phyloP scores from a whole-genome alignment of 108 stramenopile genomes.

The Fragilaria crotonensis region DNA sequence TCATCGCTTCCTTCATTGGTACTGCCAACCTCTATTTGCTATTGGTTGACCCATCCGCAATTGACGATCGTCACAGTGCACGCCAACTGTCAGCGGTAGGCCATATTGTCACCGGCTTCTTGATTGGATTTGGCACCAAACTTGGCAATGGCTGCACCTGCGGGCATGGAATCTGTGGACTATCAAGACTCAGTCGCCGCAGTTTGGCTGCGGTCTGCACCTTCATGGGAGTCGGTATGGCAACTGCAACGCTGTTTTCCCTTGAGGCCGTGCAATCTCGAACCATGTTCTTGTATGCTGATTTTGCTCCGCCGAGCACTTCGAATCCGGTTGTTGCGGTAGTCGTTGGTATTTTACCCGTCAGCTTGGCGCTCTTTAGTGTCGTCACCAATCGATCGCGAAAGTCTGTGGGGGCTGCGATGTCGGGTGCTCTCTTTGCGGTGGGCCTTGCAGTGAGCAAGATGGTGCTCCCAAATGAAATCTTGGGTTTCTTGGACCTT shows the following conservation, averaged over 20 bases:
- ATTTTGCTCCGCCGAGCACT: not conserved
- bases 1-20: slow-evolving; percentile 33
- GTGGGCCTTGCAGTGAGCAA: slow-evolving; percentile 47
- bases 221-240: slow-evolving; percentile 46
- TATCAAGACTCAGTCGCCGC: slow-evolving; percentile 71
- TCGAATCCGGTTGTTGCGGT: not conserved
- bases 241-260: slow-evolving; percentile 14
- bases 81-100: slow-evolving; percentile 14
- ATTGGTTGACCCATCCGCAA: not conserved
- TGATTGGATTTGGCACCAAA: slow-evolving; percentile 63
- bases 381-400: slow-evolving; percentile 3
- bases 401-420: slow-evolving; percentile 17
- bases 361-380: not conserved
- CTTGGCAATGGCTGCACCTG: slow-evolving; percentile 69
- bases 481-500: slow-evolving; percentile 59
- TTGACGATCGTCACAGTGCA: not conserved
- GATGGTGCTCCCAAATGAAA: slow-evolving; percentile 58
- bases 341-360: not conserved
- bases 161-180: slow-evolving; percentile 76
- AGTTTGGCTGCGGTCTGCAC: no score
- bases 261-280: not conserved
- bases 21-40: not conserved
- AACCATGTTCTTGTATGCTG: no score
- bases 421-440: slow-evolving; percentile 30
- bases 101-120: slow-evolving; percentile 50